Conservation (phyloP, 108 stramenopile genomes). For the Aurantiochytrium sp. region DNA sequence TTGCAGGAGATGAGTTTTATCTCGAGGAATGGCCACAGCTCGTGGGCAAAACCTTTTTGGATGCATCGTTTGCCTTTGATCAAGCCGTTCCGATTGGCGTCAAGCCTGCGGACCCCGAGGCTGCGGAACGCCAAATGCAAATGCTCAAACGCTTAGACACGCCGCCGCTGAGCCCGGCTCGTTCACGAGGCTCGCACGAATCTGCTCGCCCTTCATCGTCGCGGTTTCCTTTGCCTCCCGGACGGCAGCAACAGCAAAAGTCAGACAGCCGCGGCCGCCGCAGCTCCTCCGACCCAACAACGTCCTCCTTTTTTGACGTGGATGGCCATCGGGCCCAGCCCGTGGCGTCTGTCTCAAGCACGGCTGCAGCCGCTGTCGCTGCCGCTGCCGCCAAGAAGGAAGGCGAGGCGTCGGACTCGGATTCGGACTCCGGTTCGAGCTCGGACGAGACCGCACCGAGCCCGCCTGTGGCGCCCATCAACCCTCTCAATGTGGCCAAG, state of each 20-base stretch:
- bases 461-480: neutral
- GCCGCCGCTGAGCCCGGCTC: neutral
- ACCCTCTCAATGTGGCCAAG: neutral
- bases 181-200: neutral
- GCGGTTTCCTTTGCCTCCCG: neutral
- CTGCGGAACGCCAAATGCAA: neutral
- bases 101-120: slow-evolving; percentile 8
- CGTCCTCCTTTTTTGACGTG: neutral
- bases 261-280: neutral
- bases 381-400: no score
- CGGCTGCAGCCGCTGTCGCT: no score
- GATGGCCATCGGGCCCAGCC: no score
- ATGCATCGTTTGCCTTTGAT: slow-evolving; percentile 37
- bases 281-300: neutral
- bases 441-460: neutral
- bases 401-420: no score
- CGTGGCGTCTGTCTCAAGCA: no score
- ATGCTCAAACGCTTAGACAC: neutral
- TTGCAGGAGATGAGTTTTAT: slow-evolving; percentile 48
- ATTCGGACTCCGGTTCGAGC: neutral
- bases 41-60: slow-evolving; percentile 36
- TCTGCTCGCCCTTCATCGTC: neutral
- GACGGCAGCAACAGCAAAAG: no score
- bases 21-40: slow-evolving; percentile 43
- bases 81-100: slow-evolving; percentile 45